Percentiles rank a stretch among this genome's conserved stretches.
Conservation (phyloP, 345 rosid genomes). For the Citrus trifoliata region DNA sequence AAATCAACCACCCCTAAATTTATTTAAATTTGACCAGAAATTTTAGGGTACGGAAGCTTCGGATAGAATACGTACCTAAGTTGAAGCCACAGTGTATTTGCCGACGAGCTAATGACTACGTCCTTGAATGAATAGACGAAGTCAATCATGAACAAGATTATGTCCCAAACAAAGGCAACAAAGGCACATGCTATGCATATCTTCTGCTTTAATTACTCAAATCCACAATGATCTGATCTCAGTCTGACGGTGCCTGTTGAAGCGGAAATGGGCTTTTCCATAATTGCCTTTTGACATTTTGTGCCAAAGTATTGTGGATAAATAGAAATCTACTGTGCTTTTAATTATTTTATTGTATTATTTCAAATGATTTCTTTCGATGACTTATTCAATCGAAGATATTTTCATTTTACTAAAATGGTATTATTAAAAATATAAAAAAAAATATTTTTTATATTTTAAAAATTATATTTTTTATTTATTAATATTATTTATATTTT, state of each 20-base stretch:
- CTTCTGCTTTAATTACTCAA: conserved; percentile 5
- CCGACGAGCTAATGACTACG: conserved; percentile 4
- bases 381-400: no score
- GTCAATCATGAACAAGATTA: neutral
- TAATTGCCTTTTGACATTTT: conserved; percentile 15
- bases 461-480: no score
- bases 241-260: conserved; percentile 1
- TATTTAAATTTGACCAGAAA: no score
- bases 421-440: no score
- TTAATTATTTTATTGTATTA: conserved; percentile 5
- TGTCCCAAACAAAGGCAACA: conserved; percentile 24
- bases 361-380: no score
- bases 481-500: no score
- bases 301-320: neutral
- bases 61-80: no score
- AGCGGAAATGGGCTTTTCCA: neutral
- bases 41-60: no score
- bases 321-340: conserved; percentile 7
- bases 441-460: no score
- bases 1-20: no score
- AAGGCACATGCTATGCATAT: neutral
- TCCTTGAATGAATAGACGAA: neutral
- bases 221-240: neutral
- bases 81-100: neutral
- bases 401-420: no score